Percentiles rank a stretch among this genome's conserved stretches.
Conservation (phyloP, 169 alveolate species). For the Plasmodium coatneyi region DNA sequence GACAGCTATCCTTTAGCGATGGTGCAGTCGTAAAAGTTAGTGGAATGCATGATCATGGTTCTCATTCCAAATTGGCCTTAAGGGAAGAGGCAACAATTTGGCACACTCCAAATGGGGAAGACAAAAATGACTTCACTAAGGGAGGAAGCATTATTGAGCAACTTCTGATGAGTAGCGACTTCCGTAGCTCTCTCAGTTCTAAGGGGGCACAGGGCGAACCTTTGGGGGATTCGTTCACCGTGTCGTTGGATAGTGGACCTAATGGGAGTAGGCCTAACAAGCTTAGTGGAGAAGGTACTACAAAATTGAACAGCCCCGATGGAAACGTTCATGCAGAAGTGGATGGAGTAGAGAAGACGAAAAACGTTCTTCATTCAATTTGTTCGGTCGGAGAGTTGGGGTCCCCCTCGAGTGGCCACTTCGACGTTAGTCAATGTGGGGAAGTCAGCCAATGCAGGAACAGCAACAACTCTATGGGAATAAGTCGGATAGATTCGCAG, state of each 20-base stretch:
- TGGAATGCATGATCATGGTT: background rate
- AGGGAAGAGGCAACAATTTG: background rate
- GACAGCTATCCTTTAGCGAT: conserved; percentile 10
- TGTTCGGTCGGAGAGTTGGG: background rate
- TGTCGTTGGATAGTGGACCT: background rate
- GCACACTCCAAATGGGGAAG: background rate
- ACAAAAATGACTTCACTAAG: background rate
- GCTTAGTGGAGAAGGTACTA: background rate
- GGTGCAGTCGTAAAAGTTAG: conserved; percentile 6
- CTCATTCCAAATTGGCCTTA: background rate
- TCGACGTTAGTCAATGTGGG: background rate
- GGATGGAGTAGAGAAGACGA: background rate
- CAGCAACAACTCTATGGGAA: background rate
- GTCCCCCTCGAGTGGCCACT: background rate
- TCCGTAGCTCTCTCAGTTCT: background rate
- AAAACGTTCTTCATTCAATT: background rate
- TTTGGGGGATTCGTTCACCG: background rate
- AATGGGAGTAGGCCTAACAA: background rate
- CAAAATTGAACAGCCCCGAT: background rate
- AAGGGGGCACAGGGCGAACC: background rate
- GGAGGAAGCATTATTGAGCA: background rate
- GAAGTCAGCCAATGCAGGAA: background rate
- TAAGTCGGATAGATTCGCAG: conserved; percentile 9
- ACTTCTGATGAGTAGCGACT: background rate
- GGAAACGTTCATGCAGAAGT: background rate